Evolutionary conservation across 2,329 filamentous ascomycete genomes (phyloP).

Genomic region (Tolypocladium album): DNA sequence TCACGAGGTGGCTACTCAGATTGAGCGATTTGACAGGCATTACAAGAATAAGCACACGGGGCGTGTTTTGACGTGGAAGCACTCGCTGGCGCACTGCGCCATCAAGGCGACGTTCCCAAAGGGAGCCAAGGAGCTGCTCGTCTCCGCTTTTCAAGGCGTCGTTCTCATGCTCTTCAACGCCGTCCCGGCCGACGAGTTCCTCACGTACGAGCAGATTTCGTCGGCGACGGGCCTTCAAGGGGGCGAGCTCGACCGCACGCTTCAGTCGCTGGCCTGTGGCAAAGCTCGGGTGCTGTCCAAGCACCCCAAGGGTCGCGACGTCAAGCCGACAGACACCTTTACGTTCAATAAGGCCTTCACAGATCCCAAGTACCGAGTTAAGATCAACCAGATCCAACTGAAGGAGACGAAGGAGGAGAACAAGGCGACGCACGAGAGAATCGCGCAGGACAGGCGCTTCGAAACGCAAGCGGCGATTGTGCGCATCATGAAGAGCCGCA

Average conservation of each 20-base stretch:
- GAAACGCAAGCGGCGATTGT: constrained; percentile 97
- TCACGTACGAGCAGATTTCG: constrained; percentile 68
- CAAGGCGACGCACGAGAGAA: constrained; percentile 82
- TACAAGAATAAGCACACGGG: constrained; percentile 88
- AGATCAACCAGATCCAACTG: constrained; percentile 97
- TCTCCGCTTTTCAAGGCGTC: constrained; percentile 86
- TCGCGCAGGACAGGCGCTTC: constrained; percentile 81
- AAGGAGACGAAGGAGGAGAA: constrained; percentile 96
- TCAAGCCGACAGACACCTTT: constrained; percentile 72
- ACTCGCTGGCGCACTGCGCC: constrained; percentile 82
- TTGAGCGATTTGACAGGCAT: constrained; percentile 71
- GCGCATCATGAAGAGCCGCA: constrained; percentile 90
- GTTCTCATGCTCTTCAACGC: constrained; percentile 87
- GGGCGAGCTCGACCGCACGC: constrained; percentile 72
- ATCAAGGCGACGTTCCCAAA: constrained; percentile 71
- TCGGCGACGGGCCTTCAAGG: constrained; percentile 65
- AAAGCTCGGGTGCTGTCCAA: constrained; percentile 78
- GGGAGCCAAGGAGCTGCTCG: constrained; percentile 76
- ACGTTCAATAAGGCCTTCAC: constrained; percentile 67
- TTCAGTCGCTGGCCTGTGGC: constrained; percentile 90
- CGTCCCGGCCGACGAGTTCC: constrained; percentile 42
- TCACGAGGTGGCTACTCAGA: constrained; percentile 60
- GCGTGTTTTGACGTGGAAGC: constrained; percentile 81
- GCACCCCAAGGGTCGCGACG: constrained; percentile 73
- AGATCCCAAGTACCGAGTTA: constrained; percentile 79